A percentile compares a stretch with the other conserved stretches of the same genome.
Conservation (phyloP, 768 basidiomycete species). For the Pleurotus tuoliensis region DNA sequence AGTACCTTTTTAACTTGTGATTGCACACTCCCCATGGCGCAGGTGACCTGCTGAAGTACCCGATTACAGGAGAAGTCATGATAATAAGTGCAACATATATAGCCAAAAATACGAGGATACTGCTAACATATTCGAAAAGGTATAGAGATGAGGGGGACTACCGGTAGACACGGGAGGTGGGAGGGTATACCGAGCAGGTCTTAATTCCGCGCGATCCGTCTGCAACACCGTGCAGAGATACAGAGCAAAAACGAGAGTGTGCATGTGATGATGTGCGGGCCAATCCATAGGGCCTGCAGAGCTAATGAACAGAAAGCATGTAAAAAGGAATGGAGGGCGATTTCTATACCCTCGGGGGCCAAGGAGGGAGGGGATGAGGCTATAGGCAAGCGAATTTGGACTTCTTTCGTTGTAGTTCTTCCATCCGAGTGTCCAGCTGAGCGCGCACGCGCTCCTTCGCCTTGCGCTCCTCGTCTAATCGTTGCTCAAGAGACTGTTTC, state of each 20-base stretch:
- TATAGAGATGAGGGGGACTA: constrained; percentile 6
- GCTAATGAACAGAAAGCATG: constrained; percentile 6
- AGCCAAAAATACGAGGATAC: constrained; percentile 7
- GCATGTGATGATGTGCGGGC: background rate
- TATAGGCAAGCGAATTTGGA: constrained; percentile 91
- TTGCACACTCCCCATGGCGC: no score
- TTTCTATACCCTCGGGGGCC: no score
- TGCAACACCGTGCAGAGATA: constrained; percentile 5
- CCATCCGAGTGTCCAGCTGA: constrained; percentile 85
- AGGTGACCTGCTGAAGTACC: background rate
- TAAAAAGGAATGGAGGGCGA: constrained; percentile 14
- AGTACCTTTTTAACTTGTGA: no score
- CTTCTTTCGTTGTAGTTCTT: constrained; percentile 79
- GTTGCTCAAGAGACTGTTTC: constrained; percentile 80
- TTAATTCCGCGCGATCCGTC: constrained; percentile 5
- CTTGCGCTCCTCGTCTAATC: constrained; percentile 81
- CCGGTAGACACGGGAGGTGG: background rate
- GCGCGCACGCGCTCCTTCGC: constrained; percentile 87
- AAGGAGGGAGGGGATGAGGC: constrained; percentile 18
- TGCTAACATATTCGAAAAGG: constrained; percentile 3
- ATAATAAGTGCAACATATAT: constrained; percentile 7
- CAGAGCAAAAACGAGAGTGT: constrained; percentile 2
- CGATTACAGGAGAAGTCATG: background rate
- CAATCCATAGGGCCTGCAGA: constrained; percentile 3
- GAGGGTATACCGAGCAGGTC: constrained; percentile 6